Conservation (phyloP, 2,329 filamentous ascomycete genomes). For the Neophaeococcomyces aloes region DNA sequence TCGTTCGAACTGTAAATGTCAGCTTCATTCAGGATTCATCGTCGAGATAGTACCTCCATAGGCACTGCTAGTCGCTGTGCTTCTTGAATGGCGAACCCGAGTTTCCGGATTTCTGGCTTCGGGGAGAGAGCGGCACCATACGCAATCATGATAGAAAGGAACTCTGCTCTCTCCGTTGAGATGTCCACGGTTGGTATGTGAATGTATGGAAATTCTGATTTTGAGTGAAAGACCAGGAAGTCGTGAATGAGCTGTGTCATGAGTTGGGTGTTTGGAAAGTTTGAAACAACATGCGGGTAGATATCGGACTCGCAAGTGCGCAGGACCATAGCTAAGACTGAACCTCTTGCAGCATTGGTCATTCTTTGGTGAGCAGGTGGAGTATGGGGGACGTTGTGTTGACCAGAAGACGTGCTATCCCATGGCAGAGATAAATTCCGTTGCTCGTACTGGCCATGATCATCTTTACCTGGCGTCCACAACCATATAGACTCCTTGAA, state of each 20-base stretch:
- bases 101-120: constrained; percentile 29
- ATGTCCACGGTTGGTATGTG: constrained; percentile 31
- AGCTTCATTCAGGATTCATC: too few species aligned
- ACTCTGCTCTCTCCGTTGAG: constrained; percentile 28
- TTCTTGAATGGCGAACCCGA: constrained; percentile 35
- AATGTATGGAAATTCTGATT: constrained; percentile 26
- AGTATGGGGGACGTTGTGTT: too few species aligned
- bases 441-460: too few species aligned
- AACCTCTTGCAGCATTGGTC: too few species aligned
- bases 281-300: constrained; percentile 42
- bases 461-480: constrained; percentile 48
- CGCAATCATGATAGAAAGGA: constrained; percentile 30
- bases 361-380: too few species aligned
- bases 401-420: too few species aligned
- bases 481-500: constrained; percentile 28
- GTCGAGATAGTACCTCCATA: too few species aligned
- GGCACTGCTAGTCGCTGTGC: constrained; percentile 27
- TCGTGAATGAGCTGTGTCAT: constrained; percentile 32
- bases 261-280: constrained; percentile 31
- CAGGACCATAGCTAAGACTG: constrained; percentile 30
- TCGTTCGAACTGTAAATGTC: constrained; percentile 28
- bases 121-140: constrained; percentile 30
- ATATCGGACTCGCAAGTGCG: constrained; percentile 44
- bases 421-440: too few species aligned
- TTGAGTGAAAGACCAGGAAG: constrained; percentile 25